Conservation (phyloP, 169 alveolate genomes). For the Neospora caninum region DNA sequence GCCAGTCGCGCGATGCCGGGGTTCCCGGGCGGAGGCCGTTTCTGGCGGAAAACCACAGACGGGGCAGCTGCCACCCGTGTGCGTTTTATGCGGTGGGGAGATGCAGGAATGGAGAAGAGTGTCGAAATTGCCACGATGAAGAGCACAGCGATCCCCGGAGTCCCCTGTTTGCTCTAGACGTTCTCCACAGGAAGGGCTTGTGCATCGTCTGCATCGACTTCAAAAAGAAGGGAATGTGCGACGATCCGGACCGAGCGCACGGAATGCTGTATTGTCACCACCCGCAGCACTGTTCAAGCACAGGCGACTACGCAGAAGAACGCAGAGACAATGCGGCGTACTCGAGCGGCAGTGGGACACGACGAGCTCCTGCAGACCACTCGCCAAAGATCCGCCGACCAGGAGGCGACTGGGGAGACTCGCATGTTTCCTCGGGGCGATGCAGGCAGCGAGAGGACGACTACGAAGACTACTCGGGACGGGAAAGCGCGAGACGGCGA, state of each 20-base stretch:
- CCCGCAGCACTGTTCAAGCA: neutral
- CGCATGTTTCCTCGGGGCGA: neutral
- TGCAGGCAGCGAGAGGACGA: neutral
- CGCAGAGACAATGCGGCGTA: neutral
- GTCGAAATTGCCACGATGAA: slow-evolving; percentile 15
- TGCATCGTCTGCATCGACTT: neutral
- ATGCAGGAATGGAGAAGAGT: neutral
- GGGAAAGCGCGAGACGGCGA: neutral
- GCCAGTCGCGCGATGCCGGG: neutral
- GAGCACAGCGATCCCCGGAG: slow-evolving; percentile 16
- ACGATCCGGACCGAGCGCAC: neutral
- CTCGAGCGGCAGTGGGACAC: neutral
- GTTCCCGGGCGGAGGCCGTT: neutral
- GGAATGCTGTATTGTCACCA: neutral
- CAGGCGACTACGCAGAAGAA: neutral
- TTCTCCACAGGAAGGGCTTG: neutral
- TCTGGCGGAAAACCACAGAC: neutral
- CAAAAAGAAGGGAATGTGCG: neutral
- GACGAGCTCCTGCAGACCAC: neutral
- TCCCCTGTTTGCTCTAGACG: slow-evolving; percentile 3
- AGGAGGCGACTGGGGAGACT: neutral
- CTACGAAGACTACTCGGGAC: neutral
- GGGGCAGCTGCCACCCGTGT: slow-evolving; percentile 11
- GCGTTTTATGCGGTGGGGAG: neutral
- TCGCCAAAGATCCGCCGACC: neutral